phyloP scores from a whole-genome alignment of 2,329 filamentous ascomycete genomes.

The Ciborinia camelliae region DNA sequence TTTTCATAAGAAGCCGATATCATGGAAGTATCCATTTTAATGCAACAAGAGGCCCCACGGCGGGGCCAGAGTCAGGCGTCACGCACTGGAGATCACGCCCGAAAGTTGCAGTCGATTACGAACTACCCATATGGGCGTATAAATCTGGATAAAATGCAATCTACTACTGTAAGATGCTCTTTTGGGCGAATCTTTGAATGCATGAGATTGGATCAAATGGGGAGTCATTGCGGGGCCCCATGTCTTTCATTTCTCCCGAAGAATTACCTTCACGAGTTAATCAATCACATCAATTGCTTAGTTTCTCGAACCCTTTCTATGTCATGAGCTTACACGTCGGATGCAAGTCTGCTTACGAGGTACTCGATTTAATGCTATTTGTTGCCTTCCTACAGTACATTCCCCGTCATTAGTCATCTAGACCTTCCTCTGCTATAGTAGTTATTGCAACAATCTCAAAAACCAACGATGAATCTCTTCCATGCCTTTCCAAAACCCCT shows the following conservation, averaged over 20 bases:
- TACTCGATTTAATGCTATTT: neutral
- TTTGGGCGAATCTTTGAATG: neutral
- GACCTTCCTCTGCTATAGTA: too few relatives aligned
- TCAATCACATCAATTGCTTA: too few relatives aligned
- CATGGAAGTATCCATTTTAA: constrained; percentile 9
- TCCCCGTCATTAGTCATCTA: too few relatives aligned
- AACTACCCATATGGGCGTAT: neutral
- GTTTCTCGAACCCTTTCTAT: too few relatives aligned
- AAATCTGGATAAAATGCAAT: constrained; percentile 1
- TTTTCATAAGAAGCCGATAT: neutral
- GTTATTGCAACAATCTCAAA: neutral
- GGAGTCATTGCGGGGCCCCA: constrained; percentile 12
- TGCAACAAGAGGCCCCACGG: constrained; percentile 5
- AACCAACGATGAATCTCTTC: neutral
- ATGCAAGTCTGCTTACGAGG: neutral
- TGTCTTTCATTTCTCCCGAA: neutral
- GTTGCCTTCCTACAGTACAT: too few relatives aligned
- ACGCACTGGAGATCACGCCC: constrained; percentile 7
- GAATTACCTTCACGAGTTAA: neutral
- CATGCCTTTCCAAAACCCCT: neutral
- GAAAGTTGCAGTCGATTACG: neutral
- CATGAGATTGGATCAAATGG: neutral
- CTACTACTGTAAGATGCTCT: neutral
- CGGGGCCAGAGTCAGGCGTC: constrained; percentile 5
- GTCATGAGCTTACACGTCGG: neutral